phyloP scores from a whole-genome alignment of 345 rosid species.

The Eucalyptus brandiana region DNA sequence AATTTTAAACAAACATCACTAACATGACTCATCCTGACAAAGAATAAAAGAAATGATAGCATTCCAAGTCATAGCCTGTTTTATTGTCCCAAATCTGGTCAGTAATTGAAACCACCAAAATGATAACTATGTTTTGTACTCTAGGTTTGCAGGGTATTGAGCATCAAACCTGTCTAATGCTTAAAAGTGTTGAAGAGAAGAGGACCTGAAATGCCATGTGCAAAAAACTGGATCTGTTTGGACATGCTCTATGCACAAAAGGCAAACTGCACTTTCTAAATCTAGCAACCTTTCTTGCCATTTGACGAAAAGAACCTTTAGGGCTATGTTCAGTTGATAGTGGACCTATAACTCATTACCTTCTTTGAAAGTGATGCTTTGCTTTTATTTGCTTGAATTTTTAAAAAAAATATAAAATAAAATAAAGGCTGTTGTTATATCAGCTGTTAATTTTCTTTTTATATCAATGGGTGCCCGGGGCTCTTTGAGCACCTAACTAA shows the following conservation, averaged over 20 bases:
- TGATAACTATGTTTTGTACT: background rate
- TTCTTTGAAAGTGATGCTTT: background rate
- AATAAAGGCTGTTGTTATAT: background rate
- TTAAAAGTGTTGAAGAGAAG: background rate
- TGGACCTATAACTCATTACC: background rate
- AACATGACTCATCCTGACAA: background rate
- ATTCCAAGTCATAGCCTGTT: background rate
- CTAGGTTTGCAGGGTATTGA: background rate
- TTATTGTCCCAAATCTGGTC: background rate
- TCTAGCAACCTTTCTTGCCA: background rate
- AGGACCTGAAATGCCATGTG: background rate
- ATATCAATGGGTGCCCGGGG: background rate
- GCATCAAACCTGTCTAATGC: background rate
- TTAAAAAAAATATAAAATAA: background rate
- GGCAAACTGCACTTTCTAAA: background rate
- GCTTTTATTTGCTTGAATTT: background rate
- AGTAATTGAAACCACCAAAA: background rate
- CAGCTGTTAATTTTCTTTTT: background rate
- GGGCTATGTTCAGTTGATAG: background rate
- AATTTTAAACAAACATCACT: background rate
- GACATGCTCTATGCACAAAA: background rate
- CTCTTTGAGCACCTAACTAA: background rate
- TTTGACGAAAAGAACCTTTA: background rate
- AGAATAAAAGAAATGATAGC: background rate
- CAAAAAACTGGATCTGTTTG: background rate